Percentiles rank a stretch among this genome's conserved stretches.
Conservation (phyloP, 768 basidiomycete species). For the Tulasnella sp. region DNA sequence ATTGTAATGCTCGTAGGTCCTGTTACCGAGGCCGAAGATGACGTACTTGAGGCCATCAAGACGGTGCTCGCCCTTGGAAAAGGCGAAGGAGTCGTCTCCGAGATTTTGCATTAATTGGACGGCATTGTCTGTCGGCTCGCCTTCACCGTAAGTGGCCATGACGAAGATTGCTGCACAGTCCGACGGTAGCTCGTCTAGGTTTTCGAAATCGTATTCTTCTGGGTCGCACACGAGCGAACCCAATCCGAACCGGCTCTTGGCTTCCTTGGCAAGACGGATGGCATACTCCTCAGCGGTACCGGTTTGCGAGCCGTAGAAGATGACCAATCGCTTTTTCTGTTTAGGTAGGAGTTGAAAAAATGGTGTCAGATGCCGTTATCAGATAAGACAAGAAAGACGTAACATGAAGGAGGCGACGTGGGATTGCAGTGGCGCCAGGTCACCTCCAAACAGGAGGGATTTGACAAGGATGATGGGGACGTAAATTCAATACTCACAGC, state of each 20-base stretch:
- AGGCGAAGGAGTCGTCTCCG: conserved; percentile 78
- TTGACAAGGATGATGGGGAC: background rate
- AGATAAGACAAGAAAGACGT: background rate
- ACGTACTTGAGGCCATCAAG: conserved; percentile 89
- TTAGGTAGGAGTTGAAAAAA: conserved; percentile 10
- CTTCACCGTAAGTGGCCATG: conserved; percentile 97
- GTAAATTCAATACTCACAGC: conserved; percentile 50
- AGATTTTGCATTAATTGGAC: conserved; percentile 90
- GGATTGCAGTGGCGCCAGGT: background rate
- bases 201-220: conserved; percentile 98
- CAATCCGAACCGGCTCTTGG: conserved; percentile 90
- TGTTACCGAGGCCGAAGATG: conserved; percentile 87
- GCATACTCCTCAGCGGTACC: conserved; percentile 98
- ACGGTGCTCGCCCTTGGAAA: conserved; percentile 65
- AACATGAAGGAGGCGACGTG: background rate
- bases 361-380: background rate
- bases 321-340: conserved; percentile 93
- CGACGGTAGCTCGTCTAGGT: conserved; percentile 82
- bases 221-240: conserved; percentile 96
- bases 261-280: conserved; percentile 94
- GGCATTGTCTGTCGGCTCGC: conserved; percentile 97
- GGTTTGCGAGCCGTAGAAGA: conserved; percentile 98
- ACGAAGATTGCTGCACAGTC: conserved; percentile 88
- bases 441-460: background rate
- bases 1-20: conserved; percentile 95